These are phyloP conservation scores for Trypanosoma cruzi DNA, from an alignment of 208 protist genomes.

Conservation along the genomic window DNA sequence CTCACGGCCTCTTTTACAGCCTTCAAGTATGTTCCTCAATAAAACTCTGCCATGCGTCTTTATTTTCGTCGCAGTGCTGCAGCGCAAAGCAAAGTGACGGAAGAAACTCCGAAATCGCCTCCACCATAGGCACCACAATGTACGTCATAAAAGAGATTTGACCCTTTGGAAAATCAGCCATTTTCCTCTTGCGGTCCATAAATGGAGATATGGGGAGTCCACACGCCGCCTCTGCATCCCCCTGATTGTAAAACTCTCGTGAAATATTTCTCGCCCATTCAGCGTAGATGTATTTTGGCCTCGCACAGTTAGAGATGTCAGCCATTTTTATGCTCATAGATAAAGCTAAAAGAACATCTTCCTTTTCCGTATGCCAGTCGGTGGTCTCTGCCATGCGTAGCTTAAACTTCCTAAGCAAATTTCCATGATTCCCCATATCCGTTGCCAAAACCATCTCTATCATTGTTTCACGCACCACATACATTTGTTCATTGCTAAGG, in stretches of 20 bases:
- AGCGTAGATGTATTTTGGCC: slow-evolving; percentile 84
- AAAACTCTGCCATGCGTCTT: slow-evolving; percentile 77
- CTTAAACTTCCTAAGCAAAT: slow-evolving; percentile 87
- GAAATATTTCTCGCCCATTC: slow-evolving; percentile 94
- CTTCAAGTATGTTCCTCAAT: slow-evolving; percentile 28
- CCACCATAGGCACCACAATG: slow-evolving; percentile 91
- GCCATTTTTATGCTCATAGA: slow-evolving; percentile 95
- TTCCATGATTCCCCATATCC: slow-evolving; percentile 93
- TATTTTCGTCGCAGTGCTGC: slow-evolving; percentile 80
- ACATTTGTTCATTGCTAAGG: slow-evolving; percentile 75
- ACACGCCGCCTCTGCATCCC: slow-evolving; percentile 85
- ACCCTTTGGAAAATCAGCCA: slow-evolving; percentile 84
- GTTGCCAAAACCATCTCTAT: slow-evolving; percentile 94
- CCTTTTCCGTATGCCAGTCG: slow-evolving; percentile 76
- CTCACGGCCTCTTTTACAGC: slow-evolving; percentile 1
- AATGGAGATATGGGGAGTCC: slow-evolving; percentile 91
- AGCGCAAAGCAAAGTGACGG: slow-evolving; percentile 82
- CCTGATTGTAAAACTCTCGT: slow-evolving; percentile 94
- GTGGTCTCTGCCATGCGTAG: slow-evolving; percentile 69
- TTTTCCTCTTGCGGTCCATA: slow-evolving; percentile 88
- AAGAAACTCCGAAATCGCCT: slow-evolving; percentile 83
- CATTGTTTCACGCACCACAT: slow-evolving; percentile 85
- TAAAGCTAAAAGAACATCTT: slow-evolving; percentile 89
- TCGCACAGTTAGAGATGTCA: slow-evolving; percentile 94
- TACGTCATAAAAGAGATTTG: slow-evolving; percentile 94